Evolutionary conservation across 2,329 filamentous ascomycete genomes (phyloP), one percentile per base, ranked within the genome.

Genomic region (Aspergillus udagawae): DNA sequence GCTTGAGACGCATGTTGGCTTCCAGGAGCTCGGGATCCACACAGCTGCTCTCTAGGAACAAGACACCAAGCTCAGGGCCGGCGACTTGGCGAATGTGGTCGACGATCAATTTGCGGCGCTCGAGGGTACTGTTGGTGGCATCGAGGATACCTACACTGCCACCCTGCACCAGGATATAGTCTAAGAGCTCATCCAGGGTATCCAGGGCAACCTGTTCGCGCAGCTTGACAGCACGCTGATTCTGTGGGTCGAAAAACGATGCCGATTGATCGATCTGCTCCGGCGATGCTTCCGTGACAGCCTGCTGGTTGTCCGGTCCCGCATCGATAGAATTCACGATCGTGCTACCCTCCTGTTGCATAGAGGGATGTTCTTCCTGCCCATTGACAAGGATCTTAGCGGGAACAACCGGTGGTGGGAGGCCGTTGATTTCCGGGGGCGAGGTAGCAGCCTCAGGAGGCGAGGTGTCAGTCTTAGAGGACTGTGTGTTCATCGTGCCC

Each of bases 11-110:
- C 92, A 97, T 97, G 70, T 97, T 97, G 20, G 92, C 91, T 74
- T 97, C 92, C 41, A 97, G 81, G 27, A 97, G 80, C 73, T 86
- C 85, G 58, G 90, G 82, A 65, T 97, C 92, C 59, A 91, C 83
- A 74, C 94, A 99, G 53, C 95, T 89, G 67, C 91, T 96, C 78
- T 99, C 94, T 28, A 99, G 88, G 73, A 97, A 99, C 10, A 99
- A 80, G 20, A 99, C 91, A 32, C 93, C 93, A 23, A 99, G 81
- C 63, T 87, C 85, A 59, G 90, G 89, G 2, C 93, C 92, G 65
- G 95, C 93, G 53, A 90, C 85, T 53, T 86, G 79, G 66, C 90
- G 89, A 68, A 97, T 91, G 64, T 86, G 89, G 59, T 93, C 84
- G 67, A 96, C 91, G 55, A 99, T 84, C 27, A 89, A 83, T 74